Evolutionary conservation across 768 basidiomycete species (phyloP), one percentile per base, ranked within the genome.

Genomic region (Paxillus ammoniavirescens): DNA sequence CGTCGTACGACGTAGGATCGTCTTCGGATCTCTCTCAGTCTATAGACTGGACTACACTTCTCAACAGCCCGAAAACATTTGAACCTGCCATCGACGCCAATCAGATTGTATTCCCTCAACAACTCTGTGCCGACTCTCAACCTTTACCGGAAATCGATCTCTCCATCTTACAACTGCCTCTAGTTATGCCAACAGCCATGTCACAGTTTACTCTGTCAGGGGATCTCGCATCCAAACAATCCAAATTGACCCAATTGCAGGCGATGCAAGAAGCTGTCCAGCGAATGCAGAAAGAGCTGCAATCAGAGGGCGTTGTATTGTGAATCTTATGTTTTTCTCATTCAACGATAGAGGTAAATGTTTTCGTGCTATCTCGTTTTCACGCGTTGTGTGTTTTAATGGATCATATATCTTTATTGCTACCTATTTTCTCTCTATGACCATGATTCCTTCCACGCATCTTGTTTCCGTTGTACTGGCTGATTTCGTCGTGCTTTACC

Each of bases 221-320:
- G 3, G 56, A 60, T 15, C n/a, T 14, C 7, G 35, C 49, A 30
- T 58, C 46, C 14, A 59, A 50, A 37, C 55, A 57, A 23, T 52
- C 42, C 18, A 68, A 63, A 35, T 31, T 68, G 8, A 41, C 50
- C 15, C 68, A 49, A 47, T 50, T 52, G 4, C 63, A 63, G 15
- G 61, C 57, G 23, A 67, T 76, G 63, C 70, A 72, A 53, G 70
- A 74, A 36, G 69, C 61, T 7, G 61, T 71, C 5, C 59, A 65
- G n/a, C 64, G 52, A 54, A 62, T 75, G 42, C 70, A 74, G 14
- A 54, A 59, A 8, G 74, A 75, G 48, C 55, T 75, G 23, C 52
- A 58, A 2, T 62, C 52, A 10, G 62, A 67, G 38, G 57, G 62
- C 33, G 14, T 66, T 15, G 36, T 51, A 23, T 23, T 47, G 52